Conservation (phyloP, 176 grass and related monocot species). For the Alopecurus myosuroides region DNA sequence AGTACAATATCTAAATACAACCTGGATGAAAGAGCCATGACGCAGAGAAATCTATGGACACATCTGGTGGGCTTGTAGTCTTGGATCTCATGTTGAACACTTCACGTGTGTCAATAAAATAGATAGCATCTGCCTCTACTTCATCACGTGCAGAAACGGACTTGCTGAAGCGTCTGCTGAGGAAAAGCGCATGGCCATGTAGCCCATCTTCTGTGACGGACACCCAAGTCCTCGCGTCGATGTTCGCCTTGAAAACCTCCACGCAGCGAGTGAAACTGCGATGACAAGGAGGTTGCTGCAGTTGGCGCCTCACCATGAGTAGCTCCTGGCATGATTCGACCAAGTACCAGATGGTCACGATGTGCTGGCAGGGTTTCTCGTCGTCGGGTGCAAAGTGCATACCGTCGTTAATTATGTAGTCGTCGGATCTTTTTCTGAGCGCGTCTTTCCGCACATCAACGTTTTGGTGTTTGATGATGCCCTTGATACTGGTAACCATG, state of each 20-base stretch:
- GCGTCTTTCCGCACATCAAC: neutral
- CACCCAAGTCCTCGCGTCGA: neutral
- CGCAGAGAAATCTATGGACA: neutral
- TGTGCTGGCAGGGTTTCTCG: neutral
- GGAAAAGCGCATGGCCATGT: neutral
- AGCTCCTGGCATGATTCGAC: neutral
- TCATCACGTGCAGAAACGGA: neutral
- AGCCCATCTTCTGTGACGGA: neutral
- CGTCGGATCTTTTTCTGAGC: neutral
- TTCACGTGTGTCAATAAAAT: neutral
- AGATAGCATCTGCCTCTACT: neutral
- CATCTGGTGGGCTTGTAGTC: too few relatives aligned
- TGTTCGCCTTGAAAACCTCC: neutral
- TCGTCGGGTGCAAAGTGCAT: neutral
- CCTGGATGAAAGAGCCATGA: neutral
- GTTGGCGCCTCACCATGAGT: neutral
- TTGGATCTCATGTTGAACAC: neutral
- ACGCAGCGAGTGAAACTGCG: neutral
- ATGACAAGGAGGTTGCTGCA: neutral
- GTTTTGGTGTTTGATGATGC: neutral
- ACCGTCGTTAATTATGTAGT: neutral
- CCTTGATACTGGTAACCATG: neutral
- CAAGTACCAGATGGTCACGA: neutral
- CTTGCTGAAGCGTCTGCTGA: too few relatives aligned
- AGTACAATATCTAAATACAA: neutral